phyloP scores from a whole-genome alignment of 345 rosid genomes.

The Citrus sinensis region DNA sequence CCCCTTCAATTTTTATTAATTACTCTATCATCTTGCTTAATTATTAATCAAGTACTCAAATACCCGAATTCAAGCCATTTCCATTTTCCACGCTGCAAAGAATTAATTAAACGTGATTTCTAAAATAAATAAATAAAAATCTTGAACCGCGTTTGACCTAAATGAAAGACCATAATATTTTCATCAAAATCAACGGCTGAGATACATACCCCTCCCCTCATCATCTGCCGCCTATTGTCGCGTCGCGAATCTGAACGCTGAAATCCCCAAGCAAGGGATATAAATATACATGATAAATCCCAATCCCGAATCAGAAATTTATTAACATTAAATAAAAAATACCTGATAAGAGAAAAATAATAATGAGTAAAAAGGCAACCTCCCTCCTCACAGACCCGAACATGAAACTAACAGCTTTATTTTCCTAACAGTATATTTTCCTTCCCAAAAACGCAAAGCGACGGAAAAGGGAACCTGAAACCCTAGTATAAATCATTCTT shows the following conservation, averaged over 20 bases:
- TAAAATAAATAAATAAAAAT: not conserved
- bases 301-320: not conserved
- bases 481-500: slow-evolving; percentile 31
- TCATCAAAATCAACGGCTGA: slow-evolving; percentile 3
- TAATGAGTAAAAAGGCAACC: not conserved
- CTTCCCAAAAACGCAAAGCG: not conserved
- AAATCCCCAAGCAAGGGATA: not conserved
- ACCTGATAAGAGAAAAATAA: not conserved
- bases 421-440: slow-evolving; percentile 2
- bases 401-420: slow-evolving; percentile 35
- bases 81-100: not conserved
- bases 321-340: not conserved
- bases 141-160: not conserved
- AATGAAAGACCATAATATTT: not conserved
- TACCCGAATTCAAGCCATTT: not conserved
- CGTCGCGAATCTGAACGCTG: slow-evolving; percentile 22
- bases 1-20: not conserved
- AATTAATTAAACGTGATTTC: not conserved
- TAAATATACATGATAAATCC: not conserved
- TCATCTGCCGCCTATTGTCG: not conserved
- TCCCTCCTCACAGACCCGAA: slow-evolving; percentile 20
- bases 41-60: not conserved
- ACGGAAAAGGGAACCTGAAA: slow-evolving; percentile 10
- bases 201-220: not conserved
- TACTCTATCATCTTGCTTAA: not conserved